A percentile compares a stretch with the other conserved stretches of the same genome.
Conservation (phyloP, 768 basidiomycete genomes). For the Xanthoconium stramineum region DNA sequence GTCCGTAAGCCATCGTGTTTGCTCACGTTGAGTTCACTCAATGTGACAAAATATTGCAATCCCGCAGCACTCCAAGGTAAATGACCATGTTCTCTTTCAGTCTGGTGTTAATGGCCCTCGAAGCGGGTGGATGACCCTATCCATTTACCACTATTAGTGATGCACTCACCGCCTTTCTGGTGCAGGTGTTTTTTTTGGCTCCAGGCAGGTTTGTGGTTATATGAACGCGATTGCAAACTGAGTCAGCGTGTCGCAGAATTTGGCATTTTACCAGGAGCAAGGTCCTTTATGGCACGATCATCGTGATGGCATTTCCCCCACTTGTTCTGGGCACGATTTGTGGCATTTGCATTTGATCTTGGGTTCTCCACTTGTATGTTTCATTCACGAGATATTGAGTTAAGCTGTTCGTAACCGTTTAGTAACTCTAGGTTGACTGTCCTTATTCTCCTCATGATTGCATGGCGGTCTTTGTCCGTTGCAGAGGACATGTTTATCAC, state of each 20-base stretch:
- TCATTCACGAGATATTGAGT: neutral
- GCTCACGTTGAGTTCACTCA: neutral
- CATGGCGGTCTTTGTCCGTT: constrained; percentile 47
- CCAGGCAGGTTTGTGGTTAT: constrained; percentile 31
- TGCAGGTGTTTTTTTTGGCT: constrained; percentile 47
- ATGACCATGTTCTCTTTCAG: neutral
- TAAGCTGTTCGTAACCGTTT: neutral
- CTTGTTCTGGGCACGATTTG: too few species aligned
- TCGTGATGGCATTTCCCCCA: too few species aligned
- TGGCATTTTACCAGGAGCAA: too few species aligned
- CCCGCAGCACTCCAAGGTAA: constrained; percentile 13
- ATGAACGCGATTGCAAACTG: neutral
- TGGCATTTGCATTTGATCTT: constrained; percentile 35
- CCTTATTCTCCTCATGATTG: constrained; percentile 41
- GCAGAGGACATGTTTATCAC: constrained; percentile 37
- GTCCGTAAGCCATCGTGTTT: neutral
- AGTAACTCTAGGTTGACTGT: constrained; percentile 41
- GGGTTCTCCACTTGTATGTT: constrained; percentile 40
- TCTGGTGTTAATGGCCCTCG: neutral
- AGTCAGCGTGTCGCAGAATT: neutral
- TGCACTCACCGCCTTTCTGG: constrained; percentile 45
- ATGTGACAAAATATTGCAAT: constrained; percentile 13
- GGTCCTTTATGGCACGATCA: too few species aligned
- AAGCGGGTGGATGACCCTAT: constrained; percentile 47
- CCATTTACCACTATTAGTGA: constrained; percentile 49